Percentiles rank a stretch among this genome's conserved stretches.
phyloP scores from a whole-genome alignment of 2,329 filamentous ascomycete genomes.

The Paraphoma chrysanthemicola region DNA sequence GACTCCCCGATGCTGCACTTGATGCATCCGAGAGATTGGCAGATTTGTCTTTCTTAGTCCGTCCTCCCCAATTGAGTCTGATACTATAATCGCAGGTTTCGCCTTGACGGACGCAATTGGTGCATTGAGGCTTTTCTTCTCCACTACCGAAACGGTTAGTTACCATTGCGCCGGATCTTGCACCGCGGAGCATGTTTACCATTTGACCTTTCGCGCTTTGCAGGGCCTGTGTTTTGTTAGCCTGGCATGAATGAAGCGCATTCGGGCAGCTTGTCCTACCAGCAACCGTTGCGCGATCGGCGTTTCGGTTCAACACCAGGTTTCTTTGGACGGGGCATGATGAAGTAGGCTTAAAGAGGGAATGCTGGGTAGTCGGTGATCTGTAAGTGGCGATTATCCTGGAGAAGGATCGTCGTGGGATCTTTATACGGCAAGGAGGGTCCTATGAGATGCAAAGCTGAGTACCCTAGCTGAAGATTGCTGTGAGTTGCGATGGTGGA shows the following conservation, averaged over 20 bases:
- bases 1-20: slow-evolving; percentile 32
- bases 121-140: slow-evolving; percentile 75
- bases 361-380: slow-evolving; percentile 2
- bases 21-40: slow-evolving; percentile 32
- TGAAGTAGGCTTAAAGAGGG: neutral
- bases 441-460: slow-evolving; percentile 3
- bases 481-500: slow-evolving; percentile 2
- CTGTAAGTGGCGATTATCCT: neutral
- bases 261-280: slow-evolving; percentile 51
- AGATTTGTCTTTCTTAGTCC: slow-evolving; percentile 65
- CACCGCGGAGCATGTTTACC: slow-evolving; percentile 50
- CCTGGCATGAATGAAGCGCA: neutral
- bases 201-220: slow-evolving; percentile 81
- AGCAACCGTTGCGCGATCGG: slow-evolving; percentile 72
- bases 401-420: slow-evolving; percentile 1
- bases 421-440: slow-evolving; percentile 2
- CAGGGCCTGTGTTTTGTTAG: slow-evolving; percentile 67
- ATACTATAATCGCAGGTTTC: slow-evolving; percentile 83
- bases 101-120: slow-evolving; percentile 74
- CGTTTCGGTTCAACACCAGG: slow-evolving; percentile 70
- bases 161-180: neutral
- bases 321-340: slow-evolving; percentile 72
- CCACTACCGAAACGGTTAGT: slow-evolving; percentile 56
- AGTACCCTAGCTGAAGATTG: slow-evolving; percentile 8
- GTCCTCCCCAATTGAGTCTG: slow-evolving; percentile 80